These are phyloP conservation scores for Alloteropsis angusta DNA, from an alignment of 202 grass and related monocot species.

Conservation along the genomic window DNA sequence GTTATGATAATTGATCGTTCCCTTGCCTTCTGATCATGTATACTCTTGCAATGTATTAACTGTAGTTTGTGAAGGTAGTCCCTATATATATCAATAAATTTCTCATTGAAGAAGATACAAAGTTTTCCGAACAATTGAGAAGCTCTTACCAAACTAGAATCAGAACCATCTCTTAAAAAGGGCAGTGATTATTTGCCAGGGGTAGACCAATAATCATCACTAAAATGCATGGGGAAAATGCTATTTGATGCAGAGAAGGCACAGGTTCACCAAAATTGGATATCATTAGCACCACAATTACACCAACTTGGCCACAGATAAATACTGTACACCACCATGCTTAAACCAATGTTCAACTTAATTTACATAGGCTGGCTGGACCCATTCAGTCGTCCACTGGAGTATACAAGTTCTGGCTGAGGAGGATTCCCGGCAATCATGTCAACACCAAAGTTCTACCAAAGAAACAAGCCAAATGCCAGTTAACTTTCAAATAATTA, in stretches of 20 bases:
- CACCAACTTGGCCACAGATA: constrained; percentile 23
- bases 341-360: constrained; percentile 17
- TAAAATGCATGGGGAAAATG: constrained; percentile 2
- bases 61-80: background rate
- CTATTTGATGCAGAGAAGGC: background rate
- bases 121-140: background rate
- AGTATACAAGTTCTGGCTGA: background rate
- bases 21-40: background rate
- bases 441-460: constrained; percentile 20
- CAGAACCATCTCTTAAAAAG: background rate
- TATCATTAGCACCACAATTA: constrained; percentile 9
- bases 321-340: constrained; percentile 14
- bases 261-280: background rate
- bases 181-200: constrained; percentile 1
- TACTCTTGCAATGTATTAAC: background rate
- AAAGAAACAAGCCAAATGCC: constrained; percentile 21
- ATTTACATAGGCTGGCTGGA: constrained; percentile 11
- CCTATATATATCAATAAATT: constrained; percentile 8
- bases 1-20: background rate
- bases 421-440: constrained; percentile 9
- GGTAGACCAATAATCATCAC: background rate
- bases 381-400: constrained; percentile 5
- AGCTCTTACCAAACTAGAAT: background rate
- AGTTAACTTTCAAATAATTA: constrained; percentile 14
- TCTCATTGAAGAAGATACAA: background rate